Base-by-base conservation (phyloP, 805 yeast species). In the Yarrowia keelungensis region DNA sequence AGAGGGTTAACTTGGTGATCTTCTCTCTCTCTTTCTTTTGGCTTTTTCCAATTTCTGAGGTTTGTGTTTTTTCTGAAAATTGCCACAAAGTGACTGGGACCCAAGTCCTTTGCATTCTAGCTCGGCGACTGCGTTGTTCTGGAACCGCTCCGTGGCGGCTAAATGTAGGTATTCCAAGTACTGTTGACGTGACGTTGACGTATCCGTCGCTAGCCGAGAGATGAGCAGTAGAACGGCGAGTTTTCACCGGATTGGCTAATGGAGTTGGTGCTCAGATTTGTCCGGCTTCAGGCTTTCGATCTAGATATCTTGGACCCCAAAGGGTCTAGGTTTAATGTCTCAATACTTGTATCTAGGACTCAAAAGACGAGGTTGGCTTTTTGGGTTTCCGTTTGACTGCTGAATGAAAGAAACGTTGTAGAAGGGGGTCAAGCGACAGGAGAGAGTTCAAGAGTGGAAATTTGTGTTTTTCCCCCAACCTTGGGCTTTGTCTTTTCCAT, bases 161-260 rank as follows among this genome's bases (percentile, higher is more conserved):
- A 38, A 35, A 15, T 32, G 16, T 32, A 4, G 14, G 9, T 32
- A 26, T 8, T 47, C 36, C 10, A 26, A 26, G 36, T 26, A 35
- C 9, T 5, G 41, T 36, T 50, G 56, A 50, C 56, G 26, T 50
- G 41, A 35, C 56, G 15, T 36, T 50, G 56, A 50, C 56, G 41
- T 50, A 50, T 16, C 56, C 56, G 56, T 16, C 26, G 15, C 56
- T 50, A 50, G 5, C 56, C 56, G 54, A 50, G 22, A 35, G 54
- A n/a, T 35, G 22, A 15, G 36, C 32, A 7, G 12, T 26, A 22
- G 32, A 47, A 3, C 32, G 36, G 5, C 16, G 51, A 22, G 36
- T 8, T 26, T 1, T 19, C 14, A n/a, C 10, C 35, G 8, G 19
- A 46, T 22, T 12, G 15, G 22, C 7, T 5, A 19, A 12, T n/a